Conservation (phyloP, 495 filamentous ascomycete species). For the Aspergillus sparsus region DNA sequence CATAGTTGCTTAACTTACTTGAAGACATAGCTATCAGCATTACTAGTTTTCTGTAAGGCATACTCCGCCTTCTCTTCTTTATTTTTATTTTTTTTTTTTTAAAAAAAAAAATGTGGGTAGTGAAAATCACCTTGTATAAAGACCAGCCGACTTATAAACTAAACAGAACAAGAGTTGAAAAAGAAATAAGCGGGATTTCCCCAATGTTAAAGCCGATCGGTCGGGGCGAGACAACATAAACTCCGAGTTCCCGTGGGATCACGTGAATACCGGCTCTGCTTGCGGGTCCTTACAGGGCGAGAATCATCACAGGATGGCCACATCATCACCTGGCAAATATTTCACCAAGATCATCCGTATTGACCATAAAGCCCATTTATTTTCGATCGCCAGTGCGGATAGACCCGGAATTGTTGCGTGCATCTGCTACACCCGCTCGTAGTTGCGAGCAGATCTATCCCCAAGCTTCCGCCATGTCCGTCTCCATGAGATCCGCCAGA, state of each 20-base stretch:
- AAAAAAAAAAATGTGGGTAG: no score
- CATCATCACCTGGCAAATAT: slow-evolving; percentile 21
- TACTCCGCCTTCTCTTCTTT: no score
- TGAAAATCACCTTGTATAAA: no score
- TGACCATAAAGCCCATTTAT: not conserved
- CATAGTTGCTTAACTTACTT: no score
- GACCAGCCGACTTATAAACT: no score
- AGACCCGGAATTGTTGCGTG: slow-evolving; percentile 28
- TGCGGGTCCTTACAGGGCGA: slow-evolving; percentile 18
- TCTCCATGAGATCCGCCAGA: slow-evolving; percentile 45
- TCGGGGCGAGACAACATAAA: slow-evolving; percentile 17
- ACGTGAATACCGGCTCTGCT: slow-evolving; percentile 31
- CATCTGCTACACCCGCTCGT: slow-evolving; percentile 29
- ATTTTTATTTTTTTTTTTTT: no score
- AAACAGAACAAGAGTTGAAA: no score
- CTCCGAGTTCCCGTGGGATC: slow-evolving; percentile 32
- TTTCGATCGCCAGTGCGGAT: not conserved
- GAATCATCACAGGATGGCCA: slow-evolving; percentile 12
- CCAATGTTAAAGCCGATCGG: not conserved
- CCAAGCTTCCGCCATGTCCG: slow-evolving; percentile 45
- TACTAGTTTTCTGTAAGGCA: no score
- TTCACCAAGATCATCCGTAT: slow-evolving; percentile 9
- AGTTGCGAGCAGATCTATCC: slow-evolving; percentile 30
- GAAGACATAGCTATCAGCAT: no score
- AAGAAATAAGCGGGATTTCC: not conserved